Evolutionary conservation across 805 yeast species (phyloP), one percentile per base, ranked within the genome.

Genomic region (Blastobotrys americana): DNA sequence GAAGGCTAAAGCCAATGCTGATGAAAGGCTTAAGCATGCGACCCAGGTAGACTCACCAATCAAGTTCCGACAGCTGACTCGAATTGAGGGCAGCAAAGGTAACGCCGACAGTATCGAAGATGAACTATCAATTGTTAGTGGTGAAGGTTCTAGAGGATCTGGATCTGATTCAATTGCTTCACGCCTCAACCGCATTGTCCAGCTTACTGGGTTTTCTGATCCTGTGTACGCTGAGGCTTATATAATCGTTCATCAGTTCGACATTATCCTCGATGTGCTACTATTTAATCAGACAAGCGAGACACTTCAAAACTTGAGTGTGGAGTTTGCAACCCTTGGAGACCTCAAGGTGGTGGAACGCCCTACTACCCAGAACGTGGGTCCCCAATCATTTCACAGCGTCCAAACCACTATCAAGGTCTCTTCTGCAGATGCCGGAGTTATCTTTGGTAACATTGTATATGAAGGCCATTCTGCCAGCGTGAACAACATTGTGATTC

Each of bases 161-260:
- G n/a, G 76, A 56, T 77, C 58, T 5, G 53, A 52, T 22, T 51
- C 53, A 34, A 49, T 52, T 50, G 71, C 84, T 4, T 87, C 96
- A 1, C 83, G 86, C 66, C 74, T 93, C 59, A 83, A 79, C 64
- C 88, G 86, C 64, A 84, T 94, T 57, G 80, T 87, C 41, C 97
- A 86, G 62, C 75, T 93, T 54, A 90, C 98, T n/a, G 99, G 99
- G 15, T 93, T 88, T 66, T 84, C 96, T 0, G 99, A 93, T 64
- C 95, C 97, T 17, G 94, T 93, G 27, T 93, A 93, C 63, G 97
- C 96, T 4, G 99, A 93, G 68, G 98, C 97, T 0, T 86, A 84
- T 59, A 86, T 93, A 54, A 85, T 85, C 54, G 93, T 87, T n/a
- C 95, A 89, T 58, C 97, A 94, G 67, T 93, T 84, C 63, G 97